Percentiles rank a stretch among this genome's conserved stretches.
Conservation (phyloP, 768 basidiomycete genomes). For the Auricularia heimuer region DNA sequence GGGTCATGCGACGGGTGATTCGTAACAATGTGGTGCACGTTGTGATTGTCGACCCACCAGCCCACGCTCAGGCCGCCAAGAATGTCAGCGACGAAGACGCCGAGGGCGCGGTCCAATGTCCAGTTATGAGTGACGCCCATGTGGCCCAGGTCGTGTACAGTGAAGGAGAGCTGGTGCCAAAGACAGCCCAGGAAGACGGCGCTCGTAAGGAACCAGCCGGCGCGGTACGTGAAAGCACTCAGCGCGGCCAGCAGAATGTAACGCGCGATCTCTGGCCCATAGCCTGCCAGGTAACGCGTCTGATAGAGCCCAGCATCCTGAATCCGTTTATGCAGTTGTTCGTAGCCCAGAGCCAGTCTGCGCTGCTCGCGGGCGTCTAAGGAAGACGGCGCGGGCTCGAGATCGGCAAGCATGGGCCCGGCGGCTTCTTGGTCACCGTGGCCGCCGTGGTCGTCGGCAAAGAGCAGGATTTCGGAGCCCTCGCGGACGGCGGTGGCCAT, state of each 20-base stretch:
- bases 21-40: slow-evolving; percentile 93
- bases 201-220: slow-evolving; percentile 59
- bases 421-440: neutral
- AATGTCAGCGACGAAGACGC: slow-evolving; percentile 72
- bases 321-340: slow-evolving; percentile 64
- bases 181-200: slow-evolving; percentile 77
- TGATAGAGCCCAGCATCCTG: slow-evolving; percentile 75
- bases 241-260: slow-evolving; percentile 54
- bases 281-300: slow-evolving; percentile 75
- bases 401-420: slow-evolving; percentile 29
- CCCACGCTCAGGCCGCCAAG: slow-evolving; percentile 90
- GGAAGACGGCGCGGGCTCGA: slow-evolving; percentile 43
- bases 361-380: slow-evolving; percentile 52
- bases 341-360: slow-evolving; percentile 69
- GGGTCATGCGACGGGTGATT: slow-evolving; percentile 94
- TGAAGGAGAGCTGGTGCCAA: slow-evolving; percentile 94
- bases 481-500: slow-evolving; percentile 42
- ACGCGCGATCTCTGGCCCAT: slow-evolving; percentile 79
- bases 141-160: slow-evolving; percentile 91
- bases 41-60: slow-evolving; percentile 85
- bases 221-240: slow-evolving; percentile 51
- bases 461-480: slow-evolving; percentile 53
- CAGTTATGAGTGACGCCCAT: slow-evolving; percentile 87
- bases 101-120: slow-evolving; percentile 67
- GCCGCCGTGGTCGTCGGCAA: slow-evolving; percentile 13